phyloP scores from a whole-genome alignment of 2,329 filamentous ascomycete species.

The Pyrenochaeta sp. region DNA sequence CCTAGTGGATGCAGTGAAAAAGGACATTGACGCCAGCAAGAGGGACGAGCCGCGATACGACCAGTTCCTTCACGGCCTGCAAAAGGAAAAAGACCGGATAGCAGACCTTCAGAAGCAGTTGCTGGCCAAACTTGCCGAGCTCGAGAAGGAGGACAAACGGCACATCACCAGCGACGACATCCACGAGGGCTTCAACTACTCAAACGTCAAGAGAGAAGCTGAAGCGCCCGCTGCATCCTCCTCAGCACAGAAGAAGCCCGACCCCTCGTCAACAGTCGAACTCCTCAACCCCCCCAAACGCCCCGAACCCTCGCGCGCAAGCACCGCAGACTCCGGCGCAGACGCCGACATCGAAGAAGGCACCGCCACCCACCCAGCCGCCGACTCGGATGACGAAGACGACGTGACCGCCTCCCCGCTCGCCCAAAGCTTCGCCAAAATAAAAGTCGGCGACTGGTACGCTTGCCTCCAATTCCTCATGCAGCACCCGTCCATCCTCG shows the following conservation, averaged over 20 bases:
- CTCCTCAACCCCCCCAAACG: slow-evolving; percentile 73
- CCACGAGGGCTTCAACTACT: slow-evolving; percentile 89
- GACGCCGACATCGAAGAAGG: slow-evolving; percentile 69
- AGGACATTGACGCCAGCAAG: slow-evolving; percentile 76
- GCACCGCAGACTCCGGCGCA: slow-evolving; percentile 61
- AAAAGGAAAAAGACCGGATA: slow-evolving; percentile 79
- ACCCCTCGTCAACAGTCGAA: slow-evolving; percentile 61
- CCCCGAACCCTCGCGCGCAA: slow-evolving; percentile 45
- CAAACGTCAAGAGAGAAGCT: slow-evolving; percentile 66
- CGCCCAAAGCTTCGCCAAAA: slow-evolving; percentile 82
- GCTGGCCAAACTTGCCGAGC: slow-evolving; percentile 73
- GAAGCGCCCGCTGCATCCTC: slow-evolving; percentile 34
- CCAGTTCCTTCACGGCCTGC: slow-evolving; percentile 80
- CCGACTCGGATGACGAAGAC: slow-evolving; percentile 61
- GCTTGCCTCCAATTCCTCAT: slow-evolving; percentile 78
- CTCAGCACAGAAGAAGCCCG: slow-evolving; percentile 21
- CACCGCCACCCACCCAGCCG: slow-evolving; percentile 42
- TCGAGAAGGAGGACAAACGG: slow-evolving; percentile 82
- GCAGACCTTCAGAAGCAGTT: slow-evolving; percentile 79
- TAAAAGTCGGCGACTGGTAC: slow-evolving; percentile 77
- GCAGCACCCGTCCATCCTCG: slow-evolving; percentile 78
- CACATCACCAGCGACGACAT: slow-evolving; percentile 96
- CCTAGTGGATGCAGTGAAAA: slow-evolving; percentile 92
- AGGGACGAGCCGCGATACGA: slow-evolving; percentile 71
- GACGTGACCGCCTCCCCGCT: slow-evolving; percentile 77